Percentiles rank a stretch among this genome's conserved stretches.
Evolutionary conservation across 225 moss, liverwort and hornwort species (phyloP).

Genomic region (Lunularia cruciata): DNA sequence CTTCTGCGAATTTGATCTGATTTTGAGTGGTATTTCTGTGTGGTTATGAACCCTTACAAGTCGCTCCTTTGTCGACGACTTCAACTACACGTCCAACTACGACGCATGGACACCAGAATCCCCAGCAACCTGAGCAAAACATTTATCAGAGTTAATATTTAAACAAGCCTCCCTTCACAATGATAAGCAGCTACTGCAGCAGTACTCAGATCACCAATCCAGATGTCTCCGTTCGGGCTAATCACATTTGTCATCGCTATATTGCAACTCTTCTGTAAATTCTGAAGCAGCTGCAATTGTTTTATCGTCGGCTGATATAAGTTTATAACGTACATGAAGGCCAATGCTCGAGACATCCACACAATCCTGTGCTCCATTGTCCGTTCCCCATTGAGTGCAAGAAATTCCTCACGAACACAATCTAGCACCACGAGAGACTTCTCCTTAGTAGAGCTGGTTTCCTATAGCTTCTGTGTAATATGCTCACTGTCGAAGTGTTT

Average conservation of each 20-base stretch:
- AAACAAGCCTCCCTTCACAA: not conserved
- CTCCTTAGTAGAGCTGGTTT: too few relatives aligned
- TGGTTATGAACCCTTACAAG: constrained; percentile 5
- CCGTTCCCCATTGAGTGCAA: too few relatives aligned
- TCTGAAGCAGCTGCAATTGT: not conserved
- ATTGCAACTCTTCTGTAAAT: not conserved
- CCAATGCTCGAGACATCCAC: not conserved
- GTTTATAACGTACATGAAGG: not conserved
- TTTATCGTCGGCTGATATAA: too few relatives aligned
- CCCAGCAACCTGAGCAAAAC: constrained; percentile 9
- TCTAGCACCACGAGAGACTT: too few relatives aligned
- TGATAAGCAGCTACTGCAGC: not conserved
- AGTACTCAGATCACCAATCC: too few relatives aligned
- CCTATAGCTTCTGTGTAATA: too few relatives aligned
- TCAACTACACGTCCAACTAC: constrained; percentile 14
- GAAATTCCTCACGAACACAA: too few relatives aligned
- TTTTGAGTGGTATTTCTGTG: not conserved
- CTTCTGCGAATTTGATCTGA: not conserved
- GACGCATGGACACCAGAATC: constrained; percentile 15
- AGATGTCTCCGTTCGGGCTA: too few relatives aligned
- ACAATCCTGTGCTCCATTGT: not conserved
- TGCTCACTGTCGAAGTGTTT: too few relatives aligned
- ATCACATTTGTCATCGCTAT: too few relatives aligned
- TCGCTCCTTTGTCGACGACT: constrained; percentile 18
- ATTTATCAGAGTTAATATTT: not conserved